Evolutionary conservation across 371 early-diverging fungal species (phyloP).

Genomic region (Choanephora cucurbitarum): DNA sequence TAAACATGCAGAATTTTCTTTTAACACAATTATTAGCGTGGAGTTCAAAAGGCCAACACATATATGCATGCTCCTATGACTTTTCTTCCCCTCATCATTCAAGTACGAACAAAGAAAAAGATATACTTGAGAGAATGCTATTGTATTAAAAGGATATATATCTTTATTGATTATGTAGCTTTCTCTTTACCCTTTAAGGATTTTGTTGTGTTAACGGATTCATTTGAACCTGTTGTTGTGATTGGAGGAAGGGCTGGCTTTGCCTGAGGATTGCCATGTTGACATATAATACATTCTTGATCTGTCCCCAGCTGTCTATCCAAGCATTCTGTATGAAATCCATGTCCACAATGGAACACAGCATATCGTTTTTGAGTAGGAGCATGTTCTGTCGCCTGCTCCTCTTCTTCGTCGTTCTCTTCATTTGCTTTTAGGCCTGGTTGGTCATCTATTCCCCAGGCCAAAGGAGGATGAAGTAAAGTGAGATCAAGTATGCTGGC

Average conservation of each 20-base stretch:
- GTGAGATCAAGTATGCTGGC: slow-evolving; percentile 51
- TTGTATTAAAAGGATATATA: too few species aligned
- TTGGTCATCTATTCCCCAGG: slow-evolving; percentile 29
- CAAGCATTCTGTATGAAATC: slow-evolving; percentile 60
- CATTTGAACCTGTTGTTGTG: neutral
- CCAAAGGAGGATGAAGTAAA: slow-evolving; percentile 36
- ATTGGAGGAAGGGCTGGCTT: slow-evolving; percentile 8
- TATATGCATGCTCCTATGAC: too few species aligned
- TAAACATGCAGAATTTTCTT: too few species aligned
- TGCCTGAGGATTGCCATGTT: slow-evolving; percentile 25
- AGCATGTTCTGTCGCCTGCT: neutral
- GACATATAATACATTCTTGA: slow-evolving; percentile 31
- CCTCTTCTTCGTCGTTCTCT: neutral
- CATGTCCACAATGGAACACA: slow-evolving; percentile 64
- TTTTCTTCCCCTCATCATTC: too few species aligned
- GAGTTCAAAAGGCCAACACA: too few species aligned
- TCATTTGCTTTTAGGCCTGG: neutral
- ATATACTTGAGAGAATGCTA: too few species aligned
- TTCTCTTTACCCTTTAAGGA: slow-evolving; percentile 16
- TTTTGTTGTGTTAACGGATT: neutral
- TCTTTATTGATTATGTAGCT: slow-evolving; percentile 1
- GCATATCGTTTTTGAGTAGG: slow-evolving; percentile 32
- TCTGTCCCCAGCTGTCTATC: slow-evolving; percentile 32
- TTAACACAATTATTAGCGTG: too few species aligned
- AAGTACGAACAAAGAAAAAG: too few species aligned